These are phyloP conservation scores for Colletotrichum euphorbiae DNA, from an alignment of 2,329 filamentous ascomycete species.

Conservation along the genomic window DNA sequence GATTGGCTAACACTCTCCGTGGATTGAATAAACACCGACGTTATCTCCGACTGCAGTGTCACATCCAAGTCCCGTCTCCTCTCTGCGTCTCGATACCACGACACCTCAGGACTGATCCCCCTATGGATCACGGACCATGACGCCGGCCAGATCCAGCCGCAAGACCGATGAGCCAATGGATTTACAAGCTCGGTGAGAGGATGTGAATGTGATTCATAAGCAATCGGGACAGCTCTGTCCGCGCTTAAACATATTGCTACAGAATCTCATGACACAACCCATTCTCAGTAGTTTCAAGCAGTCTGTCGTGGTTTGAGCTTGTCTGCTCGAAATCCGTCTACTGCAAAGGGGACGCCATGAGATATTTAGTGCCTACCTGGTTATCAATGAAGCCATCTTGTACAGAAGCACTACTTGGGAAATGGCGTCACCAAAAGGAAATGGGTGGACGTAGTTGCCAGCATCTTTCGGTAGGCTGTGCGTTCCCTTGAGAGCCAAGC, in stretches of 20 bases:
- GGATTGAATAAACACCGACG: constrained; percentile 8
- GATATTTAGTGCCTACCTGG: too few relatives aligned
- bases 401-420: too few relatives aligned
- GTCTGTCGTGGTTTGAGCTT: not conserved
- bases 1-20: constrained; percentile 1
- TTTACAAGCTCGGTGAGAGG: not conserved
- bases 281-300: not conserved
- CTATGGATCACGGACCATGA: not conserved
- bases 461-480: too few relatives aligned
- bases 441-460: too few relatives aligned
- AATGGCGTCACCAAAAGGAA: too few relatives aligned
- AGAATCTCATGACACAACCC: not conserved
- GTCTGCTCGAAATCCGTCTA: too few relatives aligned
- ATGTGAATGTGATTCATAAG: constrained; percentile 2
- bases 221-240: not conserved
- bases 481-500: too few relatives aligned
- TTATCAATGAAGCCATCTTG: too few relatives aligned
- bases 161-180: not conserved
- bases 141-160: not conserved
- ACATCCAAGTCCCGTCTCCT: not conserved
- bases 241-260: not conserved
- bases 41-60: constrained; percentile 4
- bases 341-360: too few relatives aligned
- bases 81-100: not conserved
- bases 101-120: too few relatives aligned